A percentile compares a stretch with the other conserved stretches of the same genome.
phyloP scores from a whole-genome alignment of 164 flowering plant genomes.

The Tetracentron sinense region DNA sequence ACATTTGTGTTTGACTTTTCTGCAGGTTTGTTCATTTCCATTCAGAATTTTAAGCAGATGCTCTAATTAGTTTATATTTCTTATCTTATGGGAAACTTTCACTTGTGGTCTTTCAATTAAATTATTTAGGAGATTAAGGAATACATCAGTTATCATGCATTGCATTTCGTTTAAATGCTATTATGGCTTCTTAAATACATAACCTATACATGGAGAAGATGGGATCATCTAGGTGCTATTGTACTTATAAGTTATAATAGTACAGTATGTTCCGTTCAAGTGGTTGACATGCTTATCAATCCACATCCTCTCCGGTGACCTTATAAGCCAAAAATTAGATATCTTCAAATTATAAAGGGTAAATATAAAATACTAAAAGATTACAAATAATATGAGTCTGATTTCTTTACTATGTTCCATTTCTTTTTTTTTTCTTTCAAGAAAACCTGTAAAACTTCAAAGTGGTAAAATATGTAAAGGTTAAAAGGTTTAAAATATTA shows the following conservation, averaged over 20 bases:
- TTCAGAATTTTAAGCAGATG: slow-evolving; percentile 1
- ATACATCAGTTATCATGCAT: neutral
- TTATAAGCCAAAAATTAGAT: too few relatives aligned
- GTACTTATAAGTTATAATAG: neutral
- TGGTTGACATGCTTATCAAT: neutral
- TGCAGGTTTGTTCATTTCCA: slow-evolving; percentile 39
- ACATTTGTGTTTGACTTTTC: slow-evolving; percentile 55
- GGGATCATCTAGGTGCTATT: neutral
- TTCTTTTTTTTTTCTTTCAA: too few relatives aligned
- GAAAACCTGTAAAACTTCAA: too few relatives aligned
- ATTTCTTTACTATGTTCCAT: too few relatives aligned
- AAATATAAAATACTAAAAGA: too few relatives aligned
- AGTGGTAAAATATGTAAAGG: too few relatives aligned
- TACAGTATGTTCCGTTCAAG: neutral
- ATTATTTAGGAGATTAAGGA: neutral
- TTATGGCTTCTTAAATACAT: neutral
- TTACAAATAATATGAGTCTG: too few relatives aligned
- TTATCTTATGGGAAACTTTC: neutral
- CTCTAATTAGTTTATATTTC: neutral
- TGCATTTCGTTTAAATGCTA: neutral
- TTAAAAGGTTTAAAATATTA: too few relatives aligned
- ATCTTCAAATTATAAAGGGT: too few relatives aligned
- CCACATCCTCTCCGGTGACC: neutral
- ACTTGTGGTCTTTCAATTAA: neutral
- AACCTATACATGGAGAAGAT: too few relatives aligned